Base-by-base conservation (phyloP, 768 basidiomycete species). In the Boletus fagicola region DNA sequence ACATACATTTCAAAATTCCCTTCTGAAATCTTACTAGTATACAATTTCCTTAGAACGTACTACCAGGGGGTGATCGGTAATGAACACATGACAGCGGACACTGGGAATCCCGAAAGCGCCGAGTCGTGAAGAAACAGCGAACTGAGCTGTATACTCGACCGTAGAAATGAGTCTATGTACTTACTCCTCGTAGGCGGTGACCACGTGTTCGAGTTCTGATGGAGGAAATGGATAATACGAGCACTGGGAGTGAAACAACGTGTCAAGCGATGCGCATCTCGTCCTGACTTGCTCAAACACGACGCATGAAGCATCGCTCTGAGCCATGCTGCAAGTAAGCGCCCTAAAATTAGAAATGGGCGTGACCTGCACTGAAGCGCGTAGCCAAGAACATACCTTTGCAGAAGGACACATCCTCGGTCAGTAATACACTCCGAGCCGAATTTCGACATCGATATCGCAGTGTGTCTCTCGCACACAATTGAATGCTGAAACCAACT, bases 281-380 rank as follows among this genome's bases (percentile, higher is more conserved):
- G 39, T 47, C 36, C 28, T 42, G 33, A 33, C n/a, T 9, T 39
- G 42, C 38, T 45, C 38, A 30, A 42, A 28, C 33, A 28, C 40
- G 30, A 40, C 15, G 51, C n/a, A 26, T n/a, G 18, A 36, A 2
- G 46, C 53, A 62, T 58, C 59, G 57, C 54, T 48, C 49, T 20
- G 44, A 42, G 26, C 24, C 57, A 64, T 57, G 43, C 56, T 58
- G 51, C 50, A 28, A 2, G 20, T n/a, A 30, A 13, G 16, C 22
- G 11, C 33, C 46, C 4, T 8, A 24, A 40, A 54, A 54, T 57
- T 57, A 35, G 57, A 48, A 38, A 48, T 44, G 13, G 18, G 13
- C 53, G 44, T 24, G 11, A 28, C 35, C 15, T 31, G 26, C 30
- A 10, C 47, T 8, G 24, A 49, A 33, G 9, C 24, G 36, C 55